phyloP scores from a whole-genome alignment of 306 rosid species.

The Vicia sativa region DNA sequence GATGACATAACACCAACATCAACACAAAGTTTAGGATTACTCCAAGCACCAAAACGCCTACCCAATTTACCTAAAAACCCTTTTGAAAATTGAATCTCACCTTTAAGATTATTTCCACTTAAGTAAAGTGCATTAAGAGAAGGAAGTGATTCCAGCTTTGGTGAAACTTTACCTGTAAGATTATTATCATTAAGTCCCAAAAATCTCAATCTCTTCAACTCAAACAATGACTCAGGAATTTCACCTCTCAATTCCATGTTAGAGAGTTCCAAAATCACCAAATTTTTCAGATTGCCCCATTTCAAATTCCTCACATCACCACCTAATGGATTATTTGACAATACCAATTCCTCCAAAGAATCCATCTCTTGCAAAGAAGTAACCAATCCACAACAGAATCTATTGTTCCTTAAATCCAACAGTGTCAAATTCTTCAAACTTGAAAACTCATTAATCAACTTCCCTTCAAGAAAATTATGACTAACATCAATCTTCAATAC shows the following conservation, averaged over 20 bases:
- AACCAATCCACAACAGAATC: constrained; percentile 67
- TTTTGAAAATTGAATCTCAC: constrained; percentile 65
- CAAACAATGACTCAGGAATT: constrained; percentile 75
- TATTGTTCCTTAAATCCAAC: constrained; percentile 79
- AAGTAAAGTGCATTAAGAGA: constrained; percentile 70
- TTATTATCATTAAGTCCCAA: constrained; percentile 80
- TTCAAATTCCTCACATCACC: constrained; percentile 59
- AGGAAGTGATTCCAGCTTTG: constrained; percentile 72
- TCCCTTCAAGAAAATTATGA: constrained; percentile 65
- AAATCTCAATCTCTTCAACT: constrained; percentile 68
- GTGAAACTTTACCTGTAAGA: constrained; percentile 64
- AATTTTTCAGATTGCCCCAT: constrained; percentile 62
- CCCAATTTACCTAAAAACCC: constrained; percentile 72
- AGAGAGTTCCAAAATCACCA: constrained; percentile 77
- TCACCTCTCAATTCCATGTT: constrained; percentile 67
- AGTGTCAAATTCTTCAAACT: constrained; percentile 65
- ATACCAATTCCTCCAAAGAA: constrained; percentile 66
- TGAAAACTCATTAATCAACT: constrained; percentile 46
- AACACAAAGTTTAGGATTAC: constrained; percentile 82
- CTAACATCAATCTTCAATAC: constrained; percentile 82
- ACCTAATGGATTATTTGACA: constrained; percentile 80
- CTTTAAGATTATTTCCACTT: constrained; percentile 75
- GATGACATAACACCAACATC: constrained; percentile 46
- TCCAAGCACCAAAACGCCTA: constrained; percentile 85
- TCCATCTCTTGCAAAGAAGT: constrained; percentile 58